A percentile compares a stretch with the other conserved stretches of the same genome.
These are phyloP conservation scores for Alopecurus myosuroides DNA, from an alignment of 176 grass and related monocot species.

Conservation along the genomic window DNA sequence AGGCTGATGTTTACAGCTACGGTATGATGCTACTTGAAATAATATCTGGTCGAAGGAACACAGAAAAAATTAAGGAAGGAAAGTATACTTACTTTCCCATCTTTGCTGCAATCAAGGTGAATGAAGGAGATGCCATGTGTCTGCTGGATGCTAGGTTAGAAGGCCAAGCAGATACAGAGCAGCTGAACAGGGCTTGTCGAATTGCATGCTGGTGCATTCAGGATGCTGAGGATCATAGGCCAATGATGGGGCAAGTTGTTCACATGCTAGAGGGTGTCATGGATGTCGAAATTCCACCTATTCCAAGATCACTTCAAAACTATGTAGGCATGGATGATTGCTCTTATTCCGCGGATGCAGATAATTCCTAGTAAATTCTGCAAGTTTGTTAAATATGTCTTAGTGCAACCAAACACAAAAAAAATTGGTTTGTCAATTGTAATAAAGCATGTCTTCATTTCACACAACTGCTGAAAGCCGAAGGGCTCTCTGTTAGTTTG, in stretches of 20 bases:
- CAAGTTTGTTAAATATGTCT: too few species aligned
- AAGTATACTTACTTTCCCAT: conserved; percentile 25
- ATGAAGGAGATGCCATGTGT: conserved; percentile 20
- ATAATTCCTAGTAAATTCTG: background rate
- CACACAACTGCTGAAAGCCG: too few species aligned
- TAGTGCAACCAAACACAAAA: too few species aligned
- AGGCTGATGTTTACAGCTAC: conserved; percentile 38
- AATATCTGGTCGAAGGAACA: conserved; percentile 36
- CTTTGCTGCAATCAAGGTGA: conserved; percentile 3
- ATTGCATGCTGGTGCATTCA: conserved; percentile 59
- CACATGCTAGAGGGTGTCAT: conserved; percentile 37
- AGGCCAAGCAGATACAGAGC: conserved; percentile 13
- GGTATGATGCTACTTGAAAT: conserved; percentile 37
- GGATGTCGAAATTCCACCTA: conserved; percentile 13
- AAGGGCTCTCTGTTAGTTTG: too few species aligned
- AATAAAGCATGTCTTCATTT: too few species aligned
- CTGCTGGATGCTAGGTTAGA: conserved; percentile 19
- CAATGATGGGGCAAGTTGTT: conserved; percentile 36
- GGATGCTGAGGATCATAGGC: conserved; percentile 25
- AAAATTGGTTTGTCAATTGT: too few species aligned
- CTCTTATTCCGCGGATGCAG: background rate
- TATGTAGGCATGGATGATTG: conserved; percentile 25
- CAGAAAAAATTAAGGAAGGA: background rate
- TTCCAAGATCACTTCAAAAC: conserved; percentile 22
- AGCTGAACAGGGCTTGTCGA: conserved; percentile 30